Evolutionary conservation across 768 basidiomycete genomes (phyloP).

Genomic region (Hysterangium stoloniferum): DNA sequence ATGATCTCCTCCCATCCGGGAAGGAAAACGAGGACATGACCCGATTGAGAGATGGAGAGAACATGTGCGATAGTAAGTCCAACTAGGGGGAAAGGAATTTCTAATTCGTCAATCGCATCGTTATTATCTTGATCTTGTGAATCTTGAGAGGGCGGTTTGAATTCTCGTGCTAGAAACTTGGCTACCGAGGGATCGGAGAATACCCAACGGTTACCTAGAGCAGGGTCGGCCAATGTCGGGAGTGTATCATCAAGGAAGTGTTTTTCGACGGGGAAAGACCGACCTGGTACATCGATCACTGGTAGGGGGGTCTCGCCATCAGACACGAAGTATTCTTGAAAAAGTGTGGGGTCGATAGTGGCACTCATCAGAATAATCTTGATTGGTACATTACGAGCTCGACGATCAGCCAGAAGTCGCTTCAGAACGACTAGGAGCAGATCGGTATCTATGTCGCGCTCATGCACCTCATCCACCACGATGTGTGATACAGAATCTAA

Average conservation of each 20-base stretch:
- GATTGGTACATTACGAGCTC: constrained; percentile 58
- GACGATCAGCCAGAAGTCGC: constrained; percentile 68
- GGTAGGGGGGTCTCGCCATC: constrained; percentile 50
- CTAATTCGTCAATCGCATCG: constrained; percentile 45
- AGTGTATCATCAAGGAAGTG: constrained; percentile 76
- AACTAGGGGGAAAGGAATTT: constrained; percentile 74
- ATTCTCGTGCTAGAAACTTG: constrained; percentile 66
- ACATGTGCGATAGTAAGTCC: constrained; percentile 78
- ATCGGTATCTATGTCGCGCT: constrained; percentile 91
- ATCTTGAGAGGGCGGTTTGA: constrained; percentile 24
- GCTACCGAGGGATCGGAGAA: constrained; percentile 60
- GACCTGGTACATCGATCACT: constrained; percentile 80
- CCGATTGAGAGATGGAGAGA: constrained; percentile 62
- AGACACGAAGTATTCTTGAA: constrained; percentile 81
- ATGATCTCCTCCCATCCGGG: constrained; percentile 93
- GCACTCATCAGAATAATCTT: constrained; percentile 94
- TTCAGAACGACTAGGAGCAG: constrained; percentile 84
- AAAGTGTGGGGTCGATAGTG: constrained; percentile 85
- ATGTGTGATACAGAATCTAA: constrained; percentile 84
- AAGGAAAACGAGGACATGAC: constrained; percentile 85
- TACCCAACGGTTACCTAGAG: constrained; percentile 44
- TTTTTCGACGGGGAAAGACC: constrained; percentile 82
- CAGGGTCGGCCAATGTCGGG: constrained; percentile 36
- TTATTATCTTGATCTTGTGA: neutral
- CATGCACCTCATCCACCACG: constrained; percentile 93